phyloP scores from a whole-genome alignment of 176 grass and related monocot genomes.

The Rhynchospora pubera region DNA sequence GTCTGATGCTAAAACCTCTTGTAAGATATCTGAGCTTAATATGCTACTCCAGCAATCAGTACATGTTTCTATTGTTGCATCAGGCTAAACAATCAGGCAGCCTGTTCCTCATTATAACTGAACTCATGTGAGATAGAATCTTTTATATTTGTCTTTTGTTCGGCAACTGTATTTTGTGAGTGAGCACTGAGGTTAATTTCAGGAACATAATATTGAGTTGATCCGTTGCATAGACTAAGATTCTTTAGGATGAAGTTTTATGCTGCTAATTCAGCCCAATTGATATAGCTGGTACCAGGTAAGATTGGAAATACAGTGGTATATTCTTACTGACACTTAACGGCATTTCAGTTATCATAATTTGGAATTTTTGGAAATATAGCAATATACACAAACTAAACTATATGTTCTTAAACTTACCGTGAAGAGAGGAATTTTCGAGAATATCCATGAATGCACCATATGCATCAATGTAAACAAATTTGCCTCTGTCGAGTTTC shows the following conservation, averaged over 20 bases:
- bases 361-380: neutral
- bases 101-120: neutral
- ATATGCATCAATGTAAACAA: slow-evolving; percentile 55
- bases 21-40: neutral
- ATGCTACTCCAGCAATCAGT: neutral
- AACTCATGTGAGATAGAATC: neutral
- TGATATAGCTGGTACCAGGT: neutral
- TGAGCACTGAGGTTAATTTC: neutral
- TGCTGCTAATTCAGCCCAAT: neutral
- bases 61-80: neutral
- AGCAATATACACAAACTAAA: neutral
- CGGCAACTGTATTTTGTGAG: neutral
- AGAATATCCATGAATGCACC: slow-evolving; percentile 46
- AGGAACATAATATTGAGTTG: neutral
- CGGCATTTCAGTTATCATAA: neutral
- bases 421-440: slow-evolving; percentile 31
- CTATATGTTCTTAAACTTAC: slow-evolving; percentile 26
- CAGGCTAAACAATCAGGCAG: neutral
- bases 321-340: neutral
- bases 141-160: neutral
- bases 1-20: neutral
- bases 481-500: slow-evolving; percentile 46
- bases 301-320: neutral
- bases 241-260: neutral
- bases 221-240: neutral